Base-by-base conservation (phyloP, 2,329 filamentous ascomycete genomes). In the Penicillium sp. region DNA sequence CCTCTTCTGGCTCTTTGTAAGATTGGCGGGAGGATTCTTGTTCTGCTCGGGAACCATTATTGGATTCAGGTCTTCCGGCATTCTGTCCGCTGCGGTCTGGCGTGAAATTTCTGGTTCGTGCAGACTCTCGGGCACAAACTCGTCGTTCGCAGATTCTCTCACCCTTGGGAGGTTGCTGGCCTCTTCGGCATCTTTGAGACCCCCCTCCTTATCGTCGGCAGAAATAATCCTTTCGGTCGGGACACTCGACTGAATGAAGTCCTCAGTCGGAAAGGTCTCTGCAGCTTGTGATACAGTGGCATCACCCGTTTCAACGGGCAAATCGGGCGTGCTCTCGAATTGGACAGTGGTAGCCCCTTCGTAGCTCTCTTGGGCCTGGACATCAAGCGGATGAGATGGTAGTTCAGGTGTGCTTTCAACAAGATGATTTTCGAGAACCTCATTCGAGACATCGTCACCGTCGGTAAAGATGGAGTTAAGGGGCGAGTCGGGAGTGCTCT, bases 271-370 rank as follows among this genome's bases (percentile, higher is more conserved):
- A 35, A 8, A 12, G n/a, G 26, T 33, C 28, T 51, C 28, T 33
- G 28, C 17, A 12, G 1, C 22, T 19, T 33, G 17, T 12, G 17
- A 19, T 24, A 22, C 26, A 33, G 26, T 22, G 17, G 47, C 47
- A 33, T 19, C 17, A 7, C 47, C 28, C 17, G 28, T 22, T n/a
- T 22, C 28, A 19, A 33, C 8, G 26, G 47, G 28, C 24, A 33
- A 50, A 10, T 50, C 47, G 28, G 47, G 47, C 7, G 28, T 50
- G 47, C 47, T 50, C n/a, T 50, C 47, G n/a, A 19, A 17, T n/a
- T 50, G 47, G 10, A 50, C 47, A 33, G 8, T 33, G 1, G 26
- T 33, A 35, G 9, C 2, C 9, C 13, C 10, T 50, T 33, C 28
- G 17, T 22, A 5, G 8, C 22, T 19, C 19, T 15, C n/a, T n/a